These are phyloP conservation scores for Calonectria pteridis DNA, from an alignment of 2,329 filamentous ascomycete species.

Conservation along the genomic window DNA sequence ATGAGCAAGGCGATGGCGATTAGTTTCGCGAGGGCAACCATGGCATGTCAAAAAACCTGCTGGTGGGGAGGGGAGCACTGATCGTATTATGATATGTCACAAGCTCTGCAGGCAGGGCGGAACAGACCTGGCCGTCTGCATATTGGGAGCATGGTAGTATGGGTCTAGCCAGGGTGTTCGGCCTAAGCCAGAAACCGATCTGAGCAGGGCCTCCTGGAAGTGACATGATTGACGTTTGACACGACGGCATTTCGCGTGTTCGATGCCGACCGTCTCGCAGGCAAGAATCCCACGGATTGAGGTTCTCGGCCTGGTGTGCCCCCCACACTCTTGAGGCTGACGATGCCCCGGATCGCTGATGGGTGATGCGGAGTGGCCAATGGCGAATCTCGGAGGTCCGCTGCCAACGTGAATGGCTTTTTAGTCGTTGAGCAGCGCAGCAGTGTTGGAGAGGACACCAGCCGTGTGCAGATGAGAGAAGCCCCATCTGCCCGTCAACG, in stretches of 20 bases:
- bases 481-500: slow-evolving; percentile 17
- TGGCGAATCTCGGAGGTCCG: slow-evolving; percentile 22
- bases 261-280: background rate
- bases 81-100: slow-evolving; percentile 44
- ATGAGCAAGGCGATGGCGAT: background rate
- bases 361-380: slow-evolving; percentile 32
- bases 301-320: slow-evolving; percentile 18
- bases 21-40: slow-evolving; percentile 21
- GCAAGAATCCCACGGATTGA: slow-evolving; percentile 7
- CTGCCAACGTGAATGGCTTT: slow-evolving; percentile 21
- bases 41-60: slow-evolving; percentile 12
- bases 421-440: slow-evolving; percentile 15
- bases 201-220: slow-evolving; percentile 18
- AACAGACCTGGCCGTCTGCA: slow-evolving; percentile 39
- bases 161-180: slow-evolving; percentile 25
- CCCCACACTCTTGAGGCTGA: slow-evolving; percentile 28
- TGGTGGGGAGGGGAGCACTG: slow-evolving; percentile 31
- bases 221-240: slow-evolving; percentile 28
- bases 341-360: slow-evolving; percentile 24
- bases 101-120: slow-evolving; percentile 25
- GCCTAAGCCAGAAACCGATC: slow-evolving; percentile 34
- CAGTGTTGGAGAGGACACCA: slow-evolving; percentile 28
- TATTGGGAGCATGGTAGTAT: slow-evolving; percentile 30
- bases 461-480: slow-evolving; percentile 18
- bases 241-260: slow-evolving; percentile 19